Conservation (phyloP, 306 rosid genomes). For the Herpetospermum pedunculosum region DNA sequence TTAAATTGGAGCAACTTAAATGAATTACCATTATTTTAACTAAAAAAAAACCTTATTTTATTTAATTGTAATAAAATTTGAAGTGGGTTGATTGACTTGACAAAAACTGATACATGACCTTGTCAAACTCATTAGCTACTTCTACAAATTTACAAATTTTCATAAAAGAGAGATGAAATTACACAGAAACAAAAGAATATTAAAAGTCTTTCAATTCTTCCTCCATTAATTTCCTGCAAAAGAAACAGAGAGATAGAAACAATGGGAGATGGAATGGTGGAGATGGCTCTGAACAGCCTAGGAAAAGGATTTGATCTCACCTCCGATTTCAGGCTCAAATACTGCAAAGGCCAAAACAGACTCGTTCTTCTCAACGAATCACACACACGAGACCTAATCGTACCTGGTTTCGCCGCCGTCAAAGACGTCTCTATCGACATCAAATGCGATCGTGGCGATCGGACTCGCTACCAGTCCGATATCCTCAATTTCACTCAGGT, state of each 20-base stretch:
- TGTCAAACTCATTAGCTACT: no score
- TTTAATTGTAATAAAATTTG: no score
- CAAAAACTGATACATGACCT: no score
- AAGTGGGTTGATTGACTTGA: no score
- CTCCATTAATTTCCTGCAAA: neutral
- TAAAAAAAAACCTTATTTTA: no score
- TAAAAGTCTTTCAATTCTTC: no score
- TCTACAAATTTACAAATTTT: no score
- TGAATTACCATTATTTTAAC: no score
- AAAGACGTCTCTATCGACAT: slow-evolving; percentile 48
- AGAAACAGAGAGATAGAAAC: slow-evolving; percentile 4
- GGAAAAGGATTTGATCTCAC: slow-evolving; percentile 92
- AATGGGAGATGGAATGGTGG: slow-evolving; percentile 24
- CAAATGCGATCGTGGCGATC: slow-evolving; percentile 83
- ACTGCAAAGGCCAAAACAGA: slow-evolving; percentile 58
- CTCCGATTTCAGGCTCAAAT: slow-evolving; percentile 71
- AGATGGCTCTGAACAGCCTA: slow-evolving; percentile 43
- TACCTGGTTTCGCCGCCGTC: slow-evolving; percentile 48
- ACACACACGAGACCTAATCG: slow-evolving; percentile 19
- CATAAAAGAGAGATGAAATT: no score
- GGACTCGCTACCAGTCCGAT: slow-evolving; percentile 59
- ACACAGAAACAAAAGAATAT: no score
- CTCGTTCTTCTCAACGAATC: slow-evolving; percentile 43
- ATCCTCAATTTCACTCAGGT: slow-evolving; percentile 58
- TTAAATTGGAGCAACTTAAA: no score